Percentiles rank a stretch among this genome's conserved stretches.
Evolutionary conservation across 192 early-diverging fungal genomes (phyloP).

Genomic region (Coemansia furcata): DNA sequence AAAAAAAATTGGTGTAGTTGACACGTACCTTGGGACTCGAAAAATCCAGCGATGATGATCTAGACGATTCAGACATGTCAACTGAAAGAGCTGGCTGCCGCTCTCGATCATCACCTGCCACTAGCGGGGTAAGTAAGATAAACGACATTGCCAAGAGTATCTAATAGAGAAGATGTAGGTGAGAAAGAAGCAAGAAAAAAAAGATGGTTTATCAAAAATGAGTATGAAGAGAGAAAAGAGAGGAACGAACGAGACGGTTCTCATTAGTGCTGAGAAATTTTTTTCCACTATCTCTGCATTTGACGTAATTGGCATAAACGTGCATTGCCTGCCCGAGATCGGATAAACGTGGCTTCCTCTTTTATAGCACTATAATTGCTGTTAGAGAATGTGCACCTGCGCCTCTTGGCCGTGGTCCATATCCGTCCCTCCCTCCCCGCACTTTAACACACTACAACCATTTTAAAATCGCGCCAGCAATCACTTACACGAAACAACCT

Average conservation of each 20-base stretch:
- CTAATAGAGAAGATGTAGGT: background rate
- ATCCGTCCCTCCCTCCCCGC: background rate
- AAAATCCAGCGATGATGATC: background rate
- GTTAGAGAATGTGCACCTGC: background rate
- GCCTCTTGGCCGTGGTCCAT: background rate
- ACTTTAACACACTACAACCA: background rate
- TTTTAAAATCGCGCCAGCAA: background rate
- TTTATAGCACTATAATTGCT: background rate
- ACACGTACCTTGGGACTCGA: background rate
- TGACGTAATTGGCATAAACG: background rate
- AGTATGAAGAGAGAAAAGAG: background rate
- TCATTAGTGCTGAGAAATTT: background rate
- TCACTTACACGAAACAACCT: background rate
- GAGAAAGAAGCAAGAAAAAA: background rate
- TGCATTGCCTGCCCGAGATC: background rate
- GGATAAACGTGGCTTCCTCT: constrained; percentile 4
- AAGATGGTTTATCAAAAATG: background rate
- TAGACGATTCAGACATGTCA: background rate
- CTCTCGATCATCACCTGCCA: background rate
- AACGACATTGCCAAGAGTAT: constrained; percentile 22
- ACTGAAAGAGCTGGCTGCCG: background rate
- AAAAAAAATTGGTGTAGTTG: background rate
- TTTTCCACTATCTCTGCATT: background rate
- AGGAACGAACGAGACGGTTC: background rate
- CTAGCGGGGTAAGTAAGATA: constrained; percentile 36